phyloP scores from a whole-genome alignment of 805 yeast species.

The Myxozyma lipomycoides region DNA sequence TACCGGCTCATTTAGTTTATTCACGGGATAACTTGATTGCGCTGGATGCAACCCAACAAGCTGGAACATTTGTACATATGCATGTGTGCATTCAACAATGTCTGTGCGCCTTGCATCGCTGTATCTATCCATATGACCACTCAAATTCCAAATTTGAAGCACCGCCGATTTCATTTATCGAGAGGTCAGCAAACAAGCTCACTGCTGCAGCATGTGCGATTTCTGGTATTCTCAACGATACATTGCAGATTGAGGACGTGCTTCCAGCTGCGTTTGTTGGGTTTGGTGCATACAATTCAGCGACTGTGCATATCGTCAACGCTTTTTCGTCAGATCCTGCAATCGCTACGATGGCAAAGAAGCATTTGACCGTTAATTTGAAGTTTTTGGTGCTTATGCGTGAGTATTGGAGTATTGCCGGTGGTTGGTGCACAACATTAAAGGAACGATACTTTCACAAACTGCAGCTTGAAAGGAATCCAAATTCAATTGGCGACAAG shows the following conservation, averaged over 20 bases:
- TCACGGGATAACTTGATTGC: conserved; percentile 29
- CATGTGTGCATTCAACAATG: conserved; percentile 35
- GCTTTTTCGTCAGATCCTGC: conserved; percentile 35
- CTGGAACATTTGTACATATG: conserved; percentile 36
- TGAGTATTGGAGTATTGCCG: conserved; percentile 38
- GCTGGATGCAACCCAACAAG: conserved; percentile 29
- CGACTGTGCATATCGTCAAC: conserved; percentile 37
- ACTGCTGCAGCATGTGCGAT: conserved; percentile 36
- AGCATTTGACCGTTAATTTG: conserved; percentile 35
- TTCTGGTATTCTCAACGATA: conserved; percentile 34
- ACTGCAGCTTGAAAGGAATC: conserved; percentile 22
- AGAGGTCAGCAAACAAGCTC: conserved; percentile 33
- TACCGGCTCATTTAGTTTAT: conserved; percentile 32
- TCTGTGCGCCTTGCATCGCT: conserved; percentile 34
- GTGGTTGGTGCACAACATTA: conserved; percentile 37
- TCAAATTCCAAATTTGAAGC: conserved; percentile 30
- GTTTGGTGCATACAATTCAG: conserved; percentile 37
- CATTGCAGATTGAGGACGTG: conserved; percentile 32
- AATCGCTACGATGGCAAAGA: conserved; percentile 34
- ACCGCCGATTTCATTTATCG: conserved; percentile 35
- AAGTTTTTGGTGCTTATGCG: conserved; percentile 34
- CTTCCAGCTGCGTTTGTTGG: conserved; percentile 39
- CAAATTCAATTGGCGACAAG: conserved; percentile 7
- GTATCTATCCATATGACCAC: conserved; percentile 35
- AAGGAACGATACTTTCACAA: conserved; percentile 35